Conservation (phyloP, 768 basidiomycete genomes). For the Lactifluus rugatus region DNA sequence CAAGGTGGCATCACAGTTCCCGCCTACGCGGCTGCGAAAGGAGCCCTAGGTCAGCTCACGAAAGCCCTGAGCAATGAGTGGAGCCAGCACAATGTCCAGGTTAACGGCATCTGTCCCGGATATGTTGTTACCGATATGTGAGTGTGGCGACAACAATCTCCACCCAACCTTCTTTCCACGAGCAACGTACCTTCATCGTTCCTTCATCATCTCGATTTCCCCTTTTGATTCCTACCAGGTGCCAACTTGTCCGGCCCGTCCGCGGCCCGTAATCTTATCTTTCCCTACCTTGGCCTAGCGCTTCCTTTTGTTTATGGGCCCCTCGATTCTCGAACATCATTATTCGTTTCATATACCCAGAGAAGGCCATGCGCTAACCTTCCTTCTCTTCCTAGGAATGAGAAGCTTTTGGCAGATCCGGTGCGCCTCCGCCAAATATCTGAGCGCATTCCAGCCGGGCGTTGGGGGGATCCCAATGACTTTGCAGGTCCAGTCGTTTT, state of each 20-base stretch:
- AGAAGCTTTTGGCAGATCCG: constrained; percentile 51
- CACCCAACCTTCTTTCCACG: not conserved
- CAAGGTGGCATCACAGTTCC: constrained; percentile 65
- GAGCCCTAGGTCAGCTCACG: constrained; percentile 74
- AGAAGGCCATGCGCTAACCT: constrained; percentile 5
- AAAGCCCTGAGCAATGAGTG: constrained; percentile 92
- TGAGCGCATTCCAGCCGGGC: constrained; percentile 57
- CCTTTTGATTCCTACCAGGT: not conserved
- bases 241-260: constrained; percentile 13
- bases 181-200: constrained; percentile 2
- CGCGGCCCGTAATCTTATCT: constrained; percentile 18
- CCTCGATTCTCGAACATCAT: constrained; percentile 5
- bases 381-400: constrained; percentile 40
- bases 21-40: constrained; percentile 88
- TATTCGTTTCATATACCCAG: constrained; percentile 12
- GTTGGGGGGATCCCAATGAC: constrained; percentile 59
- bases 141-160: constrained; percentile 19
- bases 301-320: not conserved
- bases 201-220: constrained; percentile 7
- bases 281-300: not conserved
- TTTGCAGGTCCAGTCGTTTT: constrained; percentile 61
- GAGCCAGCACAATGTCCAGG: constrained; percentile 79
- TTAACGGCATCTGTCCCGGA: constrained; percentile 82
- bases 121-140: constrained; percentile 88
- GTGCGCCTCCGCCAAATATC: constrained; percentile 55